These are phyloP conservation scores for Dictyostelium brefeldianum DNA, from an alignment of 78 protist species.

Conservation along the genomic window DNA sequence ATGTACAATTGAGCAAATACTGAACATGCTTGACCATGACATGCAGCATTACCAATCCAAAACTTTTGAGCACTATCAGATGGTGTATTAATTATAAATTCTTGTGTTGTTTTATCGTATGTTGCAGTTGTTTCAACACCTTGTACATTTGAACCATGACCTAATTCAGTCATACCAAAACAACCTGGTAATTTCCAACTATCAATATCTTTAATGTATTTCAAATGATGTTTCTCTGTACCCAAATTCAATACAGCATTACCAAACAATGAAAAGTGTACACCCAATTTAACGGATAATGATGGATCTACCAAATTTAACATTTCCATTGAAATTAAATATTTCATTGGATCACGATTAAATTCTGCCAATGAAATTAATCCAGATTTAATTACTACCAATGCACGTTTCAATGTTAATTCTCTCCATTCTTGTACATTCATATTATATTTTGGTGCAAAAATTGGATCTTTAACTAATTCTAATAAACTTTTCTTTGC, in stretches of 20 bases:
- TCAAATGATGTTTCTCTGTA: conserved; percentile 82
- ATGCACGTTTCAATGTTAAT: conserved; percentile 65
- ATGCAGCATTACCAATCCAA: conserved; percentile 93
- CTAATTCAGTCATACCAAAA: conserved; percentile 88
- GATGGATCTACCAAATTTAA: conserved; percentile 49
- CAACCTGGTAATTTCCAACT: conserved; percentile 76
- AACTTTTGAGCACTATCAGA: conserved; percentile 90
- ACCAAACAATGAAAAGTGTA: conserved; percentile 84
- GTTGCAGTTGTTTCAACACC: conserved; percentile 92
- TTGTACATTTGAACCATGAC: conserved; percentile 87
- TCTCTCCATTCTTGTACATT: conserved; percentile 66
- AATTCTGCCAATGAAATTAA: conserved; percentile 61
- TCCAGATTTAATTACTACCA: conserved; percentile 41
- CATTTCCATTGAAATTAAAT: conserved; percentile 55
- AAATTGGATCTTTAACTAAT: conserved; percentile 69
- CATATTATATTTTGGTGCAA: conserved; percentile 74
- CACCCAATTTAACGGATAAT: conserved; percentile 83
- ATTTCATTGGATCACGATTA: conserved; percentile 81
- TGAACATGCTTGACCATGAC: conserved; percentile 81
- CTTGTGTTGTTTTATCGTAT: conserved; percentile 82
- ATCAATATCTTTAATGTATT: conserved; percentile 85
- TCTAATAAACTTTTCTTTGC: conserved; percentile 22
- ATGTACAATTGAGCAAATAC: conserved; percentile 85
- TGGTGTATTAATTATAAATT: conserved; percentile 80
- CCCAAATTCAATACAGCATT: conserved; percentile 82